Base-by-base conservation (phyloP, 192 early-diverging fungal species). In the Thamnidium elegans region DNA sequence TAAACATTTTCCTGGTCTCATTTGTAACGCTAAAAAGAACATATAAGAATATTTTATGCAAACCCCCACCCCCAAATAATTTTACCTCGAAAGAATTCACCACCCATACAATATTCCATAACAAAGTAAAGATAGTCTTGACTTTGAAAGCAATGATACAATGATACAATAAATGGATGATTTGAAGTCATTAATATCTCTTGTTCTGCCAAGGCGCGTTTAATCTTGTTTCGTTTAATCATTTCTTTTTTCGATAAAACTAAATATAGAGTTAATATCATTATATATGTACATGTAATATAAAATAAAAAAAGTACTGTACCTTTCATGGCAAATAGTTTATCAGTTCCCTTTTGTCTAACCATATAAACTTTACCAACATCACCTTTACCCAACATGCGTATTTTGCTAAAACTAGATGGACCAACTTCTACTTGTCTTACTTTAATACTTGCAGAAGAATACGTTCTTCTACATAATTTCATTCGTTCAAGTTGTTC, bases 161-260 rank as follows among this genome's bases (percentile, higher is more conserved):
- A 69, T 10, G 92, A 89, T 1, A 93, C 87, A 58, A 94, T 93
- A 77, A 94, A 94, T 3, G 93, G 93, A 67, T 94, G 93, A 76
- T 94, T 94, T 55, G 89, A 86, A 7, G 88, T 90, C 17, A 90
- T 75, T 11, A 85, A 60, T 54, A 85, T 85, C 69, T 85, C 84
- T 50, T 99, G 97, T 74, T 98, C 97, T 6, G 97, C 94, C 51
- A 99, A 80, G 30, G 96, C 96, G 23, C 97, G 86, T 69, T 97
- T 96, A 72, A 99, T 92, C 80, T 99, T 99, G 79, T 98, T 95
- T 43, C 96, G 87, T 64, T 93, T 95, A 61, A 99, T 89, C 96
- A 99, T 99, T 74, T 97, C 97, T 54, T 84, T 78, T 80, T 99
- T 99, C 23, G 90, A 91, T 58, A 81, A 56, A 30, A 85, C 84